Base-by-base conservation (phyloP, 1,139 yeast genomes). In the Sugiyamaella pinicola region DNA sequence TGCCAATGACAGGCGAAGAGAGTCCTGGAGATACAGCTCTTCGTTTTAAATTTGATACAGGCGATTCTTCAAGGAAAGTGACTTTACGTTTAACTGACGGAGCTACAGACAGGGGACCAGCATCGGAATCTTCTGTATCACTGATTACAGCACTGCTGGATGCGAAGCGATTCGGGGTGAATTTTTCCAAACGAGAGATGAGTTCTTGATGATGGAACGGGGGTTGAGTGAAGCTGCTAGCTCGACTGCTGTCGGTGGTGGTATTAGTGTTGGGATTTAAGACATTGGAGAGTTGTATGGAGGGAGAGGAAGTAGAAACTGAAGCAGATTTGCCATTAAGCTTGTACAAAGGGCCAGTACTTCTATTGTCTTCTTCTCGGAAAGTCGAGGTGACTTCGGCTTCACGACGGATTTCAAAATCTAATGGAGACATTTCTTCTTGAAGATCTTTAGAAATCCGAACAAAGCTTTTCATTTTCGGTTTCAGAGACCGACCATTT, bases 371-470 rank as follows among this genome's bases (percentile, higher is more conserved):
- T 24, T 58, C 68, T 1, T 61, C 68, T 15, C 71, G 57, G 24
- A 69, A 55, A 12, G 69, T 63, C 21, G 59, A 54, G 21, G 73
- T 68, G 28, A 68, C 58, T 34, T 65, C 69, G 1, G 71, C 70
- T 50, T 69, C 73, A 4, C 60, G 65, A 47, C 61, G 58, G 39
- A 69, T 63, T 54, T 69, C 73, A 37, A 57, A 65, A 40, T 67
- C 73, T 34, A 64, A 52, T 1, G 73, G 73, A 15, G 68, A 57
- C 53, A 55, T 33, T 55, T 69, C 73, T 17, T 66, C 68, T 26
- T 62, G 68, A 17, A 69, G 60, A 26, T 69, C 72, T 12, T 62
- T 55, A 2, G 70, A 59, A 8, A 69, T 61, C 6, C 73, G 62
- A 56, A 67, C 53, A 47, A 69, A 64, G 44, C 62, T 57, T 51